phyloP scores from a whole-genome alignment of 2,329 filamentous ascomycete genomes.

The Aureobasidium sp. region DNA sequence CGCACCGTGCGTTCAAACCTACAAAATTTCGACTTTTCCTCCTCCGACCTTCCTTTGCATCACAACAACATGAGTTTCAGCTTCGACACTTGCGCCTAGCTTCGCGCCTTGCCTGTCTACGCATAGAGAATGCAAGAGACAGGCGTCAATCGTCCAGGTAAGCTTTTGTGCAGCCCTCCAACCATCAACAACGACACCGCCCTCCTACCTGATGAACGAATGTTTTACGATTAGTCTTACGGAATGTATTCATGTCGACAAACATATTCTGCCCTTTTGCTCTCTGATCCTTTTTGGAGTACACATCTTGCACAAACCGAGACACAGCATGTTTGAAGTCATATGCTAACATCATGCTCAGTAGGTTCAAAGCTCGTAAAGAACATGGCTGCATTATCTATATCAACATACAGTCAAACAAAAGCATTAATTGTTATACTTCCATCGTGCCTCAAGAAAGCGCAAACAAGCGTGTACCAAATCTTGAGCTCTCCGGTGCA shows the following conservation, averaged over 20 bases:
- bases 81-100: neutral
- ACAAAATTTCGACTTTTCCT: slow-evolving; percentile 5
- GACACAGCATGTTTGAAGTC: neutral
- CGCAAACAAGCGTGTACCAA: too few relatives aligned
- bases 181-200: neutral
- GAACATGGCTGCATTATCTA: neutral
- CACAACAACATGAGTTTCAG: neutral
- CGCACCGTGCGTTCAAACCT: neutral
- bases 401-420: neutral
- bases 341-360: slow-evolving; percentile 5
- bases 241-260: slow-evolving; percentile 6
- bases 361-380: neutral
- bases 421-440: neutral
- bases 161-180: neutral
- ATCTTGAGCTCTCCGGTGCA: too few relatives aligned
- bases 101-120: neutral
- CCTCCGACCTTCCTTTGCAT: neutral
- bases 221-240: slow-evolving; percentile 13
- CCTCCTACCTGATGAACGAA: slow-evolving; percentile 9
- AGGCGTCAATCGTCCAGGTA: neutral
- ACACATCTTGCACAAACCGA: neutral
- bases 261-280: slow-evolving; percentile 13
- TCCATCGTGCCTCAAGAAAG: too few relatives aligned
- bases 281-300: slow-evolving; percentile 8
- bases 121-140: neutral